Percentiles rank a stretch among this genome's conserved stretches.
phyloP scores from a whole-genome alignment of 2,329 filamentous ascomycete species.

The Calonectria naviculata region DNA sequence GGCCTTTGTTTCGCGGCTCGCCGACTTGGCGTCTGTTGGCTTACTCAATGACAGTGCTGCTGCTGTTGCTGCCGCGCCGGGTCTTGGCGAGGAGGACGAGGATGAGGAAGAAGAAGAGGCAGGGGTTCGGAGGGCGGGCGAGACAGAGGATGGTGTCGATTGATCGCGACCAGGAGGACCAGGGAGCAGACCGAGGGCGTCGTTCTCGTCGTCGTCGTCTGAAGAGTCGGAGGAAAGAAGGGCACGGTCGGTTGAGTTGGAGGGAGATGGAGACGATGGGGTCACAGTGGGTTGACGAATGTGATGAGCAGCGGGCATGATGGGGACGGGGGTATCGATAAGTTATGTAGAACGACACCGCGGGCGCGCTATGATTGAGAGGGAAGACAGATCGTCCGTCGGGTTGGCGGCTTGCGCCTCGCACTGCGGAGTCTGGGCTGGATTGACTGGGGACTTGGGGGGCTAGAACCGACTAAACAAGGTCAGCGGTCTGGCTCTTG shows the following conservation, averaged over 20 bases:
- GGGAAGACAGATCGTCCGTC: constrained; percentile 9
- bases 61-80: background rate
- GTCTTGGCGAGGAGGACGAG: constrained; percentile 14
- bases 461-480: background rate
- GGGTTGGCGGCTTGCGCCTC: constrained; percentile 9
- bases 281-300: constrained; percentile 16
- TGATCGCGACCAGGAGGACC: constrained; percentile 17
- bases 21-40: background rate
- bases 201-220: constrained; percentile 18
- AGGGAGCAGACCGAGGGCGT: constrained; percentile 14
- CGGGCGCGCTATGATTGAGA: constrained; percentile 6
- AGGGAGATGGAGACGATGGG: constrained; percentile 7
- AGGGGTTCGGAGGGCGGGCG: constrained; percentile 15
- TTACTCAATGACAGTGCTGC: background rate
- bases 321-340: constrained; percentile 20
- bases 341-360: constrained; percentile 15
- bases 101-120: background rate
- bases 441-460: background rate
- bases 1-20: constrained; percentile 28
- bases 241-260: constrained; percentile 26
- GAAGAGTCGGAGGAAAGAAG: constrained; percentile 22
- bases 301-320: constrained; percentile 31
- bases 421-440: background rate
- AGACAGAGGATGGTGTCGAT: constrained; percentile 1
- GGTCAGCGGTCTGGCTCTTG: constrained; percentile 1